A percentile compares a stretch with the other conserved stretches of the same genome.
phyloP scores from a whole-genome alignment of 2,329 filamentous ascomycete genomes.

The Pyrenochaeta sp. region DNA sequence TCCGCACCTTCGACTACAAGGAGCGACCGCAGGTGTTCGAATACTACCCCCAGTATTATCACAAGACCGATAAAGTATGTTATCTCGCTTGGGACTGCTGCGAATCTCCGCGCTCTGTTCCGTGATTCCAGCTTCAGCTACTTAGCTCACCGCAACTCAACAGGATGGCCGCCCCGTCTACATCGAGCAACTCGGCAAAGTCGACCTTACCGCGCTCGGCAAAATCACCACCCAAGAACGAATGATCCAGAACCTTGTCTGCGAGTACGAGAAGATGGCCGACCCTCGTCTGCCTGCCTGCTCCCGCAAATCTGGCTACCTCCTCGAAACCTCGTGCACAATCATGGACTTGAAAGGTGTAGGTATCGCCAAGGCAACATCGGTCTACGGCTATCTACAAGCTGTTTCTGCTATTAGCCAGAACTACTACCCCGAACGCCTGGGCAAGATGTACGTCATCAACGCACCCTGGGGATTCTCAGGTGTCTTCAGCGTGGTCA shows the following conservation, averaged over 20 bases:
- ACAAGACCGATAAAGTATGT: constrained; percentile 84
- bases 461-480: constrained; percentile 97
- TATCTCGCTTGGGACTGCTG: neutral
- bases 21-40: constrained; percentile 85
- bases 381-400: constrained; percentile 87
- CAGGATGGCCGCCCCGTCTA: constrained; percentile 96
- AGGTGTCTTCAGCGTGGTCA: constrained; percentile 83
- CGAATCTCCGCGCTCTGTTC: neutral
- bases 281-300: constrained; percentile 94
- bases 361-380: constrained; percentile 78
- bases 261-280: constrained; percentile 95
- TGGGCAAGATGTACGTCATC: constrained; percentile 96
- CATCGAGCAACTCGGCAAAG: constrained; percentile 94
- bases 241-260: constrained; percentile 95
- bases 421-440: constrained; percentile 98
- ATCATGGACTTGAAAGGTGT: constrained; percentile 99
- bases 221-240: constrained; percentile 91
- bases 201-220: constrained; percentile 87
- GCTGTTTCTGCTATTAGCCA: constrained; percentile 89
- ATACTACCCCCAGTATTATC: constrained; percentile 98
- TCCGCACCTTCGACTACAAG: constrained; percentile 82
- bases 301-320: constrained; percentile 86
- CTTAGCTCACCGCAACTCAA: constrained; percentile 15
- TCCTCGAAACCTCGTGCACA: constrained; percentile 97
- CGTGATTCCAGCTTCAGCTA: neutral